These are phyloP conservation scores for Talaromyces sp. DNA, from an alignment of 2,329 filamentous ascomycete genomes.

Conservation along the genomic window DNA sequence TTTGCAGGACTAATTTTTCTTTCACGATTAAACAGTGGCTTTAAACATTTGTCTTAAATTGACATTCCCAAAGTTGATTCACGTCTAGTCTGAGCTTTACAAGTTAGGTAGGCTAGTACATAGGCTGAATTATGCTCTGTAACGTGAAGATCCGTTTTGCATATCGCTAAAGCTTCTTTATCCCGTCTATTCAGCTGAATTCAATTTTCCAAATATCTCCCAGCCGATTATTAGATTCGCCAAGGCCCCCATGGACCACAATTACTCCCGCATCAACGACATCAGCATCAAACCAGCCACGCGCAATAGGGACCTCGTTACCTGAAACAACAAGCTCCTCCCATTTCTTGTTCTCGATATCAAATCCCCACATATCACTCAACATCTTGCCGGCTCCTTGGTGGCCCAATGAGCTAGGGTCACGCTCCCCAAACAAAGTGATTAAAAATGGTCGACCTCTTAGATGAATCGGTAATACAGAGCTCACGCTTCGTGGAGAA, in stretches of 20 bases:
- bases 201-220: conserved; percentile 53
- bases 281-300: conserved; percentile 60
- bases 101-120: no score
- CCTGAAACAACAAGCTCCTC: conserved; percentile 28
- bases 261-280: conserved; percentile 39
- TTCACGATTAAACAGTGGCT: no score
- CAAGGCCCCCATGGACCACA: conserved; percentile 56
- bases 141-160: no score
- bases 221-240: conserved; percentile 55
- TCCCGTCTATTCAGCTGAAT: conserved; percentile 20
- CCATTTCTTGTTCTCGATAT: conserved; percentile 41
- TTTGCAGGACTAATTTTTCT: no score
- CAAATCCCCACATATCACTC: conserved; percentile 54
- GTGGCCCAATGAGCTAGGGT: conserved; percentile 57
- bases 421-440: conserved; percentile 58
- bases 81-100: no score
- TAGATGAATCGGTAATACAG: conserved; percentile 47
- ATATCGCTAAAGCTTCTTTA: background rate
- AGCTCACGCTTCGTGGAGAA: conserved; percentile 53
- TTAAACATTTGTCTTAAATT: no score
- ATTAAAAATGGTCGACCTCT: conserved; percentile 43
- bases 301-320: conserved; percentile 38
- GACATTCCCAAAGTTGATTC: no score
- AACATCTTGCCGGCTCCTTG: conserved; percentile 61
- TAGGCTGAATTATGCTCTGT: no score